phyloP scores from a whole-genome alignment of 768 basidiomycete species.

The Suillus hirtellus region DNA sequence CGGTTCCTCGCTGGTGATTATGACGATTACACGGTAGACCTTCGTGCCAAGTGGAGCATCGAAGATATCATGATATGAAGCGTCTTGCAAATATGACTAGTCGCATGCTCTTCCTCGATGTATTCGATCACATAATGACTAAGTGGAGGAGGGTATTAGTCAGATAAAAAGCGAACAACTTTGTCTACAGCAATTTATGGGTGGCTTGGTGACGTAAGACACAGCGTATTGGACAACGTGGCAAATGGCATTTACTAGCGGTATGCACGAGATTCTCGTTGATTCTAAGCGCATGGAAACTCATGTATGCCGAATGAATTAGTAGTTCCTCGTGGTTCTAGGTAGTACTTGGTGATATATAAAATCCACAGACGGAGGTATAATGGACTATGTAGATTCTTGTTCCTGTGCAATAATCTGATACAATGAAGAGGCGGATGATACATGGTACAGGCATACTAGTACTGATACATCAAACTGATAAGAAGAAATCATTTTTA shows the following conservation, averaged over 20 bases:
- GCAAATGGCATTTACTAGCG: background rate
- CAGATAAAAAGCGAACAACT: background rate
- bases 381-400: background rate
- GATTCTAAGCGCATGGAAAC: background rate
- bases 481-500: background rate
- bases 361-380: background rate
- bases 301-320: background rate
- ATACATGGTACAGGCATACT: too few relatives aligned
- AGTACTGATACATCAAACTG: background rate
- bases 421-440: background rate
- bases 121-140: background rate
- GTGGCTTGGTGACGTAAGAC: background rate
- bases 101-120: background rate
- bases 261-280: background rate
- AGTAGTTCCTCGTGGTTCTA: background rate
- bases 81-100: background rate
- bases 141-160: too few relatives aligned
- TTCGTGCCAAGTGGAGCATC: constrained; percentile 78
- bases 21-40: constrained; percentile 61
- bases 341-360: background rate
- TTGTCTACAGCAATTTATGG: background rate
- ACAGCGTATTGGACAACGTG: too few relatives aligned
- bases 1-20: constrained; percentile 65
- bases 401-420: background rate
- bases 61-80: constrained; percentile 34